A percentile compares a stretch with the other conserved stretches of the same genome.
Conservation (phyloP, 192 early-diverging fungal species). For the Rhizophagus clarus region DNA sequence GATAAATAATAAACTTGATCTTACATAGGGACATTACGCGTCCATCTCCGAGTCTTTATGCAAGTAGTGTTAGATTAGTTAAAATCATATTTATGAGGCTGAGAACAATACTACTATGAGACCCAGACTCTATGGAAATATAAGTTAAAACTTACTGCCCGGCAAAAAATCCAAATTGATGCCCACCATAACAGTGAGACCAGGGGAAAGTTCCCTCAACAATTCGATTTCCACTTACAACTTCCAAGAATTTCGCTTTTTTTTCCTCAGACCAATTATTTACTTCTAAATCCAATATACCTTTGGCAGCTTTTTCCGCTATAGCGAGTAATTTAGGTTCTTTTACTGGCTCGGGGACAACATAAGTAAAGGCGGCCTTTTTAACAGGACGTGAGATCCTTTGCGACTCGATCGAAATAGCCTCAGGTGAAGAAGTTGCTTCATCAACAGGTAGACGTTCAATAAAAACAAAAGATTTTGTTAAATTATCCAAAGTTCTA, state of each 20-base stretch:
- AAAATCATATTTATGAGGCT: not conserved
- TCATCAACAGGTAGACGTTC: not conserved
- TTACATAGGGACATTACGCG: conserved; percentile 81
- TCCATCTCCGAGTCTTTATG: conserved; percentile 72
- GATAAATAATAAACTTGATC: conserved; percentile 12
- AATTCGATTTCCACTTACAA: not conserved
- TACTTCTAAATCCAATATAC: not conserved
- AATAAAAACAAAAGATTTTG: not conserved
- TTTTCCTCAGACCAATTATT: not conserved
- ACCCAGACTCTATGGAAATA: not conserved
- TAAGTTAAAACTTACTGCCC: conserved; percentile 47
- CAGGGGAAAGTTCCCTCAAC: conserved; percentile 42
- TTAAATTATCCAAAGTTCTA: not conserved
- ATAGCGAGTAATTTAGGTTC: not conserved
- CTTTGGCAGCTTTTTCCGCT: not conserved
- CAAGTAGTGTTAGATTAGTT: not conserved
- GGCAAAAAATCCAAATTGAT: conserved; percentile 72
- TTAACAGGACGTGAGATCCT: not conserved
- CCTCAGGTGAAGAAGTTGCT: not conserved
- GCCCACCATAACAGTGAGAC: conserved; percentile 73
- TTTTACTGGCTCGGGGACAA: not conserved
- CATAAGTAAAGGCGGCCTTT: not conserved
- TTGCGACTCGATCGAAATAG: not conserved
- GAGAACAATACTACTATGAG: too few relatives aligned
- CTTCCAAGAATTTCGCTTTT: not conserved